These are phyloP conservation scores for Daldinia decipiens DNA, from an alignment of 495 filamentous ascomycete species.

Conservation along the genomic window DNA sequence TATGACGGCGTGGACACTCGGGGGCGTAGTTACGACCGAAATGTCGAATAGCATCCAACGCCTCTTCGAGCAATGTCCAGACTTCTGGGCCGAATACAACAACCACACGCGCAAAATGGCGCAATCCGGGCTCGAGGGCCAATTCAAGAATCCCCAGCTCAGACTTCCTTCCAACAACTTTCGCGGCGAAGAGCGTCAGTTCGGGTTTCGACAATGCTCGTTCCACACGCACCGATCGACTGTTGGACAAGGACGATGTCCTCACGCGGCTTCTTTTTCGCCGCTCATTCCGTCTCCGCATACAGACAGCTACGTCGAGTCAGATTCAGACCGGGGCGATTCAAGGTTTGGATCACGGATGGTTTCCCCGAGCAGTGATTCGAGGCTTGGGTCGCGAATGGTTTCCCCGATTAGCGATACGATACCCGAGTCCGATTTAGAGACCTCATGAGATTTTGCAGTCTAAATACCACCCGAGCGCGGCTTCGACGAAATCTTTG, in stretches of 20 bases:
- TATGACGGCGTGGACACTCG: slow-evolving; percentile 59
- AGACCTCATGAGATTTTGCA: slow-evolving; percentile 18
- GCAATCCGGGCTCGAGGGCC: slow-evolving; percentile 53
- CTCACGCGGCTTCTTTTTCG: slow-evolving; percentile 45
- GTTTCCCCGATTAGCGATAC: slow-evolving; percentile 38
- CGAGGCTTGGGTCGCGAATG: slow-evolving; percentile 28
- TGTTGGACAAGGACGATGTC: slow-evolving; percentile 57
- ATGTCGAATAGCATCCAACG: slow-evolving; percentile 47
- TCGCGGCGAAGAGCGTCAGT: slow-evolving; percentile 57
- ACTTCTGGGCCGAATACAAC: slow-evolving; percentile 55
- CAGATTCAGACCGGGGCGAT: slow-evolving; percentile 43
- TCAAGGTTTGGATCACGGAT: slow-evolving; percentile 32
- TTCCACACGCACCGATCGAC: slow-evolving; percentile 59
- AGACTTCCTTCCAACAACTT: slow-evolving; percentile 57
- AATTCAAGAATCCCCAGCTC: slow-evolving; percentile 62
- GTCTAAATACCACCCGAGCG: neutral
- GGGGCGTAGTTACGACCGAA: slow-evolving; percentile 35
- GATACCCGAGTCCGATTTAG: slow-evolving; percentile 39
- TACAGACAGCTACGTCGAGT: slow-evolving; percentile 38
- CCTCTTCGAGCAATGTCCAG: slow-evolving; percentile 52
- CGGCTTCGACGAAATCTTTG: neutral
- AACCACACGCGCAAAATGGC: slow-evolving; percentile 56
- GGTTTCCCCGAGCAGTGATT: slow-evolving; percentile 39
- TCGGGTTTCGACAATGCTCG: slow-evolving; percentile 61
- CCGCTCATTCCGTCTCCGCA: slow-evolving; percentile 26